Conservation (phyloP, 805 yeast genomes). For the Kodamaea laetipori region DNA sequence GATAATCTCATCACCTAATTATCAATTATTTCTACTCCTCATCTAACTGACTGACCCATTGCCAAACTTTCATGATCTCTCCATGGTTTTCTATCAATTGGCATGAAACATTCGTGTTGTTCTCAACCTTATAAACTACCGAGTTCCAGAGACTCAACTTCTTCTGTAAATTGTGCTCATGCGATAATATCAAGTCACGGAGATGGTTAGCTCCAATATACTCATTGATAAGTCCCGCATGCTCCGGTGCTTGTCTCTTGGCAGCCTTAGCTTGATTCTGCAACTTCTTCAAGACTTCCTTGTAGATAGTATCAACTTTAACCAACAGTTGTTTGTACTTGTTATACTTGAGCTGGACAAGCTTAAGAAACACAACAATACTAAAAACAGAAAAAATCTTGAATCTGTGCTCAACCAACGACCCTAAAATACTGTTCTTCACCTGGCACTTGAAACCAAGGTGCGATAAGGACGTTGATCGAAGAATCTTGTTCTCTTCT, state of each 20-base stretch:
- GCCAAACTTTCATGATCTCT: constrained; percentile 85
- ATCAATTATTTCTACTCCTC: constrained; percentile 20
- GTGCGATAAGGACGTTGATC: constrained; percentile 71
- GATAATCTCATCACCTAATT: no score
- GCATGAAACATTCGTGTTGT: constrained; percentile 63
- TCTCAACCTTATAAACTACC: constrained; percentile 59
- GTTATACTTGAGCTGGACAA: constrained; percentile 36
- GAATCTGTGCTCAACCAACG: constrained; percentile 28
- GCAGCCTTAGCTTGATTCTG: constrained; percentile 43
- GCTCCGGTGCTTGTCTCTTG: constrained; percentile 21
- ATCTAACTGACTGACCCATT: constrained; percentile 59
- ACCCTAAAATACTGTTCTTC: constrained; percentile 51
- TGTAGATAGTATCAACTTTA: constrained; percentile 47
- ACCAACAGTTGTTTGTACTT: constrained; percentile 39
- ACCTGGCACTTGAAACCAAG: constrained; percentile 58
- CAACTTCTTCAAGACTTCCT: constrained; percentile 52
- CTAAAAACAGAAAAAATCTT: constrained; percentile 18
- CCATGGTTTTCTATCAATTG: constrained; percentile 76
- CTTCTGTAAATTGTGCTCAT: constrained; percentile 38
- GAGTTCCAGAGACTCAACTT: constrained; percentile 56
- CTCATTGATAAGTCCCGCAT: constrained; percentile 33
- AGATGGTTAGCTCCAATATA: constrained; percentile 72
- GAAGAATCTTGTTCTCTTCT: constrained; percentile 57
- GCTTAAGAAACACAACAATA: constrained; percentile 23
- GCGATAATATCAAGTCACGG: constrained; percentile 60